A percentile compares a stretch with the other conserved stretches of the same genome.
Evolutionary conservation across 345 rosid species (phyloP).

Genomic region (Turritis glabra): DNA sequence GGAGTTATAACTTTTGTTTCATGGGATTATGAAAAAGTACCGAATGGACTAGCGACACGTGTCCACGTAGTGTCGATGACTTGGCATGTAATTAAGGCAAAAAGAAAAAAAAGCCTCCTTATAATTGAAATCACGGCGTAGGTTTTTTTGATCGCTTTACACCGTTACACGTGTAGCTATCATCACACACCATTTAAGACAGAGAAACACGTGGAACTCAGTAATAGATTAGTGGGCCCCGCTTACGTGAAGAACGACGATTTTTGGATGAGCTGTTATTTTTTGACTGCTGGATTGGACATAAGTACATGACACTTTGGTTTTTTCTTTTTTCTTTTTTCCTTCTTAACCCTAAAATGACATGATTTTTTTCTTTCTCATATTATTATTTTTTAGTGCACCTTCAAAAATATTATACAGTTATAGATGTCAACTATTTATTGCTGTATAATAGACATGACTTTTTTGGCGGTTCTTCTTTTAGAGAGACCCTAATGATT

Average conservation of each 20-base stretch:
- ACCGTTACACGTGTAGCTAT: conserved; percentile 31
- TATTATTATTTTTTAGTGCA: not conserved
- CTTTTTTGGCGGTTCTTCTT: conserved; percentile 21
- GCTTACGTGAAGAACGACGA: not conserved
- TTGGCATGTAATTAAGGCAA: conserved; percentile 21
- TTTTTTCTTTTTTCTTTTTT: not conserved
- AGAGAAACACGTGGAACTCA: conserved; percentile 35
- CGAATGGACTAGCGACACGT: conserved; percentile 17
- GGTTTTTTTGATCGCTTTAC: conserved; percentile 20
- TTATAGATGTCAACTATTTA: conserved; percentile 27
- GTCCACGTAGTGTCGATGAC: not conserved
- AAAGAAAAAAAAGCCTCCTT: not conserved
- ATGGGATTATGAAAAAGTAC: conserved; percentile 6
- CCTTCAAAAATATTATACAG: conserved; percentile 13
- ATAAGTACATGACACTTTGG: not conserved
- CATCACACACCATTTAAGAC: conserved; percentile 8
- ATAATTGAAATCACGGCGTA: conserved; percentile 40
- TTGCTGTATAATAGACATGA: conserved; percentile 5
- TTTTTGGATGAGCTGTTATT: conserved; percentile 33
- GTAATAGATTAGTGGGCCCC: conserved; percentile 28
- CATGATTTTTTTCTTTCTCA: not conserved
- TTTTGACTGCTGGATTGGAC: conserved; percentile 32
- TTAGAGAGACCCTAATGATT: conserved; percentile 7
- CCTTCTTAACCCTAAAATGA: too few species aligned
- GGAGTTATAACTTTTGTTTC: conserved; percentile 8